phyloP scores from a whole-genome alignment of 805 yeast genomes.

The Suhomyces canberraensis region DNA sequence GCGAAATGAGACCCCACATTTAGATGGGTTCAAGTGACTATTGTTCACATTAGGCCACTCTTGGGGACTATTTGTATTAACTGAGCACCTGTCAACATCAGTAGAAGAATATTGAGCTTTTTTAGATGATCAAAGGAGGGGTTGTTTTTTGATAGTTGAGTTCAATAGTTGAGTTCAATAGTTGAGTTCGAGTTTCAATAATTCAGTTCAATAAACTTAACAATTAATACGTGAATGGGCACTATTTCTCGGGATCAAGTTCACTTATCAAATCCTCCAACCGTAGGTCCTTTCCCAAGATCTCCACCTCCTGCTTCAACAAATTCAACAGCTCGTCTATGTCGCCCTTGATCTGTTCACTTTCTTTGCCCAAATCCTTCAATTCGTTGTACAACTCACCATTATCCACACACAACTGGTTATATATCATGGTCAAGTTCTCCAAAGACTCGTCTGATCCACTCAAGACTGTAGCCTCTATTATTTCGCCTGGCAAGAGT shows the following conservation, averaged over 20 bases:
- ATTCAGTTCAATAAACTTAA: too few species aligned
- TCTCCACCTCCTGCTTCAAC: conserved; percentile 18
- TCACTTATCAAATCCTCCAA: conserved; percentile 21
- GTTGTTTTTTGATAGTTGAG: too few species aligned
- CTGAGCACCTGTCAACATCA: too few species aligned
- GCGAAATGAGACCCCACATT: too few species aligned
- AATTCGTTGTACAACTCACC: conserved; percentile 24
- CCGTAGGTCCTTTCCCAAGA: conserved; percentile 3
- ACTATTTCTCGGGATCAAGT: neutral
- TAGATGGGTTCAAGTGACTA: too few species aligned
- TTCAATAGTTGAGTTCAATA: too few species aligned
- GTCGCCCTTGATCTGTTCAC: conserved; percentile 18
- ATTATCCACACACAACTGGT: conserved; percentile 37
- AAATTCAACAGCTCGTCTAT: conserved; percentile 19
- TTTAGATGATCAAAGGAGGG: too few species aligned
- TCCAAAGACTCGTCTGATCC: conserved; percentile 21
- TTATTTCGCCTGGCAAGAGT: conserved; percentile 28
- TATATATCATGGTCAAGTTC: conserved; percentile 31
- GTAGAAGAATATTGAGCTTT: too few species aligned
- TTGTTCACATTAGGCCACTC: too few species aligned
- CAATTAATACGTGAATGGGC: too few species aligned
- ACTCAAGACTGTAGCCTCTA: conserved; percentile 26
- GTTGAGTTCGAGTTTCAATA: too few species aligned
- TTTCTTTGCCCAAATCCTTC: conserved; percentile 15
- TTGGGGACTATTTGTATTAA: too few species aligned